Conservation (phyloP, 805 yeast genomes). For the Tanozyma kutaoensis region DNA sequence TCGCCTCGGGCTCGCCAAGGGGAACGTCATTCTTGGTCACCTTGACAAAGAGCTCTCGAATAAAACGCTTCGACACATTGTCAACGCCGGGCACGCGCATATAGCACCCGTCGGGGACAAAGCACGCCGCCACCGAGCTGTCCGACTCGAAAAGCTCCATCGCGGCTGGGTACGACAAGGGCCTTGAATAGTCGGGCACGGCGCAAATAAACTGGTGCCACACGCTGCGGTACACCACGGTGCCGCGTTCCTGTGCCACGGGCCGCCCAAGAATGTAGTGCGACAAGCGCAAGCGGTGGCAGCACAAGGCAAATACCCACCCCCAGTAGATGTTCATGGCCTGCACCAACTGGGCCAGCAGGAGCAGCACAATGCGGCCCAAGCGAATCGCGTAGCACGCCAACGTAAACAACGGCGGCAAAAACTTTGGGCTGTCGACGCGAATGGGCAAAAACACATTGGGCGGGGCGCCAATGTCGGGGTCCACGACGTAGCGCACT, state of each 20-base stretch:
- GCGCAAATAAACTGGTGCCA: conserved; percentile 28
- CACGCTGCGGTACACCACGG: conserved; percentile 39
- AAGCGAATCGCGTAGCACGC: too few species aligned
- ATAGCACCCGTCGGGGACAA: conserved; percentile 69
- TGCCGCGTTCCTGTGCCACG: conserved; percentile 58
- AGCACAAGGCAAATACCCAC: conserved; percentile 38
- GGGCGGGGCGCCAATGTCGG: conserved; percentile 2
- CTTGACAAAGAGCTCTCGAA: conserved; percentile 59
- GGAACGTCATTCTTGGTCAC: conserved; percentile 39
- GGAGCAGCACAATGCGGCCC: too few species aligned
- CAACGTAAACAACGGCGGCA: too few species aligned
- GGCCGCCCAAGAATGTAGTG: conserved; percentile 66
- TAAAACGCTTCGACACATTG: conserved; percentile 51
- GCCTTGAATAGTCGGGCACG: conserved; percentile 43
- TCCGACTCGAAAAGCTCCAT: conserved; percentile 26
- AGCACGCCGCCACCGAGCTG: conserved; percentile 34
- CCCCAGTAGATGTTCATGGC: conserved; percentile 30
- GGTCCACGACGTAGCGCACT: conserved; percentile 13
- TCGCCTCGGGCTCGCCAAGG: conserved; percentile 27
- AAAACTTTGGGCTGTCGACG: too few species aligned
- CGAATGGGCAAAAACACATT: too few species aligned
- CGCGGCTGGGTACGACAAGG: conserved; percentile 39
- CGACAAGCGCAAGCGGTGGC: conserved; percentile 53
- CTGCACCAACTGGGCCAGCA: too few species aligned
- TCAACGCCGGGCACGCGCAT: conserved; percentile 84